A percentile compares a stretch with the other conserved stretches of the same genome.
Conservation (phyloP, 2,329 filamentous ascomycete genomes). For the Triangularia verruculosa region DNA sequence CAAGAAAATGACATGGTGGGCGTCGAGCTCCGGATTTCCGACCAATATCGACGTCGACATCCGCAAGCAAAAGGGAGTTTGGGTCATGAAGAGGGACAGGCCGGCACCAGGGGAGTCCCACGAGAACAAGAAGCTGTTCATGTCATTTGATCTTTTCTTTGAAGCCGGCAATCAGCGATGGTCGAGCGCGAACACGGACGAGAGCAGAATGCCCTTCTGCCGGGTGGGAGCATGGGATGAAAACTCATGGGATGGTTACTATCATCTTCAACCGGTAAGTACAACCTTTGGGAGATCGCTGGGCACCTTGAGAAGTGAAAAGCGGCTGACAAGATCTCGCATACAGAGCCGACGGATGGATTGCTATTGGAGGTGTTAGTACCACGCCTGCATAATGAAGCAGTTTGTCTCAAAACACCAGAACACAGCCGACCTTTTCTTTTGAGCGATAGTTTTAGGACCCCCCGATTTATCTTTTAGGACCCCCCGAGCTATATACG, state of each 20-base stretch:
- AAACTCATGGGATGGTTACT: background rate
- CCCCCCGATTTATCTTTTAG: too few relatives aligned
- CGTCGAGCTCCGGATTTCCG: background rate
- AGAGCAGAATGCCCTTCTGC: background rate
- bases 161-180: background rate
- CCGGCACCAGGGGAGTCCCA: background rate
- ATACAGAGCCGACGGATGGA: background rate
- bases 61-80: background rate
- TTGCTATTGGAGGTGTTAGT: background rate
- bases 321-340: background rate
- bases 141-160: background rate
- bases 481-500: too few relatives aligned
- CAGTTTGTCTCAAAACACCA: too few relatives aligned
- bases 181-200: background rate
- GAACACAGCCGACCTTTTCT: too few relatives aligned
- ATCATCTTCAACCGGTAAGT: background rate
- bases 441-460: too few relatives aligned
- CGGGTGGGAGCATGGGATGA: background rate
- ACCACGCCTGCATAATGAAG: too few relatives aligned
- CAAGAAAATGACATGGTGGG: background rate
- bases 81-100: background rate
- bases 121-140: background rate
- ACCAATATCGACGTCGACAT: background rate
- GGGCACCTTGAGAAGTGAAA: background rate
- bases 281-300: background rate